Evolutionary conservation across 805 yeast genomes (phyloP).

Genomic region (Grigorovia yakushimaensis): DNA sequence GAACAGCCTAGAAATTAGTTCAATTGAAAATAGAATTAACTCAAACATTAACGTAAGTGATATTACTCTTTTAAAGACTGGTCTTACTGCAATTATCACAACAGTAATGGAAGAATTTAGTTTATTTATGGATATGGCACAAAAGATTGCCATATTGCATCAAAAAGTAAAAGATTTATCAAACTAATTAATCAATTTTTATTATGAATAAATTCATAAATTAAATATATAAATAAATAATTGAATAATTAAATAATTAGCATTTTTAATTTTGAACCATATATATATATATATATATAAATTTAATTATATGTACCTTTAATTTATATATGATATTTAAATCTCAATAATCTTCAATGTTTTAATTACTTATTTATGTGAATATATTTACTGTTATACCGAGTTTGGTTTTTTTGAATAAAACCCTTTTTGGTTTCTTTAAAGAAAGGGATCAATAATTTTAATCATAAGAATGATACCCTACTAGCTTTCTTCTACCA

Average conservation of each 20-base stretch:
- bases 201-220: no score
- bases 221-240: no score
- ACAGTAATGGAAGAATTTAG: slow-evolving; percentile 60
- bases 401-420: no score
- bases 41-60: slow-evolving; percentile 4
- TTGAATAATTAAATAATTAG: no score
- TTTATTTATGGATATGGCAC: slow-evolving; percentile 66
- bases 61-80: slow-evolving; percentile 20
- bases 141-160: slow-evolving; percentile 63
- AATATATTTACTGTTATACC: no score
- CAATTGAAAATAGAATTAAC: background rate
- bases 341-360: background rate
- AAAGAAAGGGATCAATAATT: no score
- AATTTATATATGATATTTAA: no score
- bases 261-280: background rate
- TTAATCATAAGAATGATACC: slow-evolving; percentile 35
- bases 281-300: no score
- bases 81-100: slow-evolving; percentile 42
- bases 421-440: no score
- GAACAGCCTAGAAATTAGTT: background rate
- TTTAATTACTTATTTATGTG: background rate
- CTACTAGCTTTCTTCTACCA: slow-evolving; percentile 90
- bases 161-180: slow-evolving; percentile 33
- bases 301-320: no score
- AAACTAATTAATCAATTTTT: background rate